Conservation (phyloP, 1,284 basidiomycete species). For the Neolentinus lepideus region DNA sequence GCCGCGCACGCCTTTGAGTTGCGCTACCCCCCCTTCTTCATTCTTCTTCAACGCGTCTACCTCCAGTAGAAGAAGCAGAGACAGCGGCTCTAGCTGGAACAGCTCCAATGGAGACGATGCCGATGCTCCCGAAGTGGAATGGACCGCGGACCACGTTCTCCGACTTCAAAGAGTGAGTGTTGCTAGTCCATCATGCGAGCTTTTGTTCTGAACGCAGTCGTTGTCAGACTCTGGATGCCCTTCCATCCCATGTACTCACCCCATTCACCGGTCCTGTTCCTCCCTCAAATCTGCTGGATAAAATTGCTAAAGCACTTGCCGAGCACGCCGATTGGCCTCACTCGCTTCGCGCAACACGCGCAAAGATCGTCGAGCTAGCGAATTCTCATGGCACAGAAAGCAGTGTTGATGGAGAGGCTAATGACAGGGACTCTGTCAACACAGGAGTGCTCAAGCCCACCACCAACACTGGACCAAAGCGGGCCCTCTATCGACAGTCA, state of each 20-base stretch:
- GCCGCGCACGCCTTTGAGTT: conserved; percentile 30
- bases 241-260: conserved; percentile 74
- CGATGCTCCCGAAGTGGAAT: conserved; percentile 60
- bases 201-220: conserved; percentile 3
- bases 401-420: conserved; percentile 28
- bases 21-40: conserved; percentile 24
- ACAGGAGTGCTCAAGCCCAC: conserved; percentile 32
- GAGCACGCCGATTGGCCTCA: conserved; percentile 72
- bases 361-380: conserved; percentile 70
- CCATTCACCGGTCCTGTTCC: conserved; percentile 76
- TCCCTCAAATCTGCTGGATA: conserved; percentile 76
- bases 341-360: conserved; percentile 69
- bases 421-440: conserved; percentile 15
- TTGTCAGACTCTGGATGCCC: conserved; percentile 68
- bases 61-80: conserved; percentile 62
- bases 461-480: conserved; percentile 36
- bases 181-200: conserved; percentile 8
- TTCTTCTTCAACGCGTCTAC: conserved; percentile 38
- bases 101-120: conserved; percentile 58
- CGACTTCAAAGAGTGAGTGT: conserved; percentile 56
- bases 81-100: conserved; percentile 83
- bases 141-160: conserved; percentile 64
- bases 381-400: conserved; percentile 54
- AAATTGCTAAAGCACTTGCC: conserved; percentile 67
- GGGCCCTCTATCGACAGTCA: conserved; percentile 68